Base-by-base conservation (phyloP, 2,329 filamentous ascomycete species). In the Cercospora citrullina region DNA sequence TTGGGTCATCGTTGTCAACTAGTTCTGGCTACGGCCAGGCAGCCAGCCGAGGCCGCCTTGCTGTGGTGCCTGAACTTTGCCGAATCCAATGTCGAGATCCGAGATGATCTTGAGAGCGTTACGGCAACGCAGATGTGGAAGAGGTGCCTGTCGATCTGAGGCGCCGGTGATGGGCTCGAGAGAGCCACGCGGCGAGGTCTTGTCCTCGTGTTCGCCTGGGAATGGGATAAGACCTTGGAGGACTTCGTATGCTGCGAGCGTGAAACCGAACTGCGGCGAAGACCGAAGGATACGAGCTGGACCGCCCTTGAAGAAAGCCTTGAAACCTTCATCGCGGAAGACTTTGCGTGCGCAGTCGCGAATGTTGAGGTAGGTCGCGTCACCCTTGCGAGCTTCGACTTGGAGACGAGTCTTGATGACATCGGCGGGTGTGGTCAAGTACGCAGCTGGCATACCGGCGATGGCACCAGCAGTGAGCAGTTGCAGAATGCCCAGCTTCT, bases 321-420 rank as follows among this genome's bases (percentile, higher is more conserved):
- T 88, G 87, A 97, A 94, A 10, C 95, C 95, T 81, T 99, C 95
- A 79, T 98, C 92, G 79, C 90, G 89, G 83, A 86, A 90, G 75
- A 99, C 91, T 14, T 92, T 96, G 75, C 82, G 82, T 42, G 95
- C 95, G 64, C 90, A 92, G 81, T 99, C 93, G 65, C 93, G 88
- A 59, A 99, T 86, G 58, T 91, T 92, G 51, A 88, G 95, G 85
- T 99, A 99, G 60, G 86, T 86, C 3, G 90, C 90, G 76, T 99
- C 94, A 71, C 95, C 95, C 85, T 98, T 98, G 72, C 95, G 91
- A 23, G 94, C 94, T 81, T 99, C 95, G 68, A 99, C 95, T 81
- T 99, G 95, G 68, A 99, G 86, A 79, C 95, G 91, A 3, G 95
- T 99, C 87, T 99, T 99, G 89, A 99, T 98, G 70, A 99, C 95